Conservation (phyloP, 2,329 filamentous ascomycete genomes). For the Sclerotinia subarctica region DNA sequence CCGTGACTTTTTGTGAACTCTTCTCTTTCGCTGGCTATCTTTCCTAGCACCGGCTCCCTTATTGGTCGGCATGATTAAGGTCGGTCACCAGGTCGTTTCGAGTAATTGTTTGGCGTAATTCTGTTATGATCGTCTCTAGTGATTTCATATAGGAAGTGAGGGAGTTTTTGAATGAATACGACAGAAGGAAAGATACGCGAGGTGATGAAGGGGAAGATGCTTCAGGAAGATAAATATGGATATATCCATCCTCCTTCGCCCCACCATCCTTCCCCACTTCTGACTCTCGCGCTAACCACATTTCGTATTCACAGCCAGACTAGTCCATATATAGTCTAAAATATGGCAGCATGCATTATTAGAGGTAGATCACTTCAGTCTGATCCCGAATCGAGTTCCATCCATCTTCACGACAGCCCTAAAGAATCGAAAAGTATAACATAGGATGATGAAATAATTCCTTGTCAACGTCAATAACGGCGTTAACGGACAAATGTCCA, state of each 20-base stretch:
- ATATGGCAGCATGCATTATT: background rate
- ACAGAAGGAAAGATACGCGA: slow-evolving; percentile 11
- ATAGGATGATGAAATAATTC: background rate
- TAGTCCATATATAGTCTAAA: background rate
- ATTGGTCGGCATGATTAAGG: background rate
- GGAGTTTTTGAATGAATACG: background rate
- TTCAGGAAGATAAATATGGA: background rate
- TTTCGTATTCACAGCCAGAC: background rate
- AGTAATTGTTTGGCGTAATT: background rate
- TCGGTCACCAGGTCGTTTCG: background rate
- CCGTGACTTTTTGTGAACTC: slow-evolving; percentile 51
- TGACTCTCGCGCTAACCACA: background rate
- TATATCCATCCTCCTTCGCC: background rate
- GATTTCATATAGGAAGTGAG: background rate
- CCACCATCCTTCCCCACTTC: background rate
- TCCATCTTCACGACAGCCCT: background rate
- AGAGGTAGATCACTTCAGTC: background rate
- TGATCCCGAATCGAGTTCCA: background rate
- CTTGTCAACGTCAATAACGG: background rate
- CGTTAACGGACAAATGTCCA: background rate
- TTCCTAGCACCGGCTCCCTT: background rate
- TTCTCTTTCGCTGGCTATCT: slow-evolving; percentile 24
- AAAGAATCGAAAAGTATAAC: background rate
- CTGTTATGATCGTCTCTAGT: background rate
- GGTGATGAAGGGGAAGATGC: background rate